phyloP scores from a whole-genome alignment of 352 stramenopile genomes.

The Globisporangium viniferum region DNA sequence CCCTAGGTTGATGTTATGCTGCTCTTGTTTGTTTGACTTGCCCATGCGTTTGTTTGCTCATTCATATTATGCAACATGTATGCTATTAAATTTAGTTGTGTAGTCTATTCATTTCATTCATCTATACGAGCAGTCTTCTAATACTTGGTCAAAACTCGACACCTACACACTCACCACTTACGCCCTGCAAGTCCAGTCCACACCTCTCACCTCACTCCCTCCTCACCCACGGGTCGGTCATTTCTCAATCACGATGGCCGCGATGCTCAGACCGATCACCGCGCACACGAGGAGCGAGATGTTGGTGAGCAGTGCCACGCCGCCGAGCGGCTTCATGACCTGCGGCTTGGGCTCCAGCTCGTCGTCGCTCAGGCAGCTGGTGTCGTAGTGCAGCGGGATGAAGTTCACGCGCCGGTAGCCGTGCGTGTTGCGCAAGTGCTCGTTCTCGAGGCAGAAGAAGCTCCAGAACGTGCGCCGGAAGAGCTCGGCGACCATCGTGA shows the following conservation, averaged over 20 bases:
- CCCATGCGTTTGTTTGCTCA: too few species aligned
- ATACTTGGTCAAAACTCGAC: too few species aligned
- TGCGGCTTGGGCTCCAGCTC: conserved; percentile 18
- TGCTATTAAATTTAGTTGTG: too few species aligned
- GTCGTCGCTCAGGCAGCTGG: conserved; percentile 48
- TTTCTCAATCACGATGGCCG: conserved; percentile 47
- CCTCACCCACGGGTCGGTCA: background rate
- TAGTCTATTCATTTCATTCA: too few species aligned
- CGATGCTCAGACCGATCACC: conserved; percentile 46
- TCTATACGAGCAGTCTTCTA: too few species aligned
- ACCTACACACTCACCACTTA: background rate
- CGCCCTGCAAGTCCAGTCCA: too few species aligned
- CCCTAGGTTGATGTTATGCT: too few species aligned
- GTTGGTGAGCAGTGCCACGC: conserved; percentile 44
- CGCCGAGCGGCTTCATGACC: conserved; percentile 37
- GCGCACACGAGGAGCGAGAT: conserved; percentile 45
- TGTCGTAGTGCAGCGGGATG: conserved; percentile 82
- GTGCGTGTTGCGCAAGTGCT: conserved; percentile 84
- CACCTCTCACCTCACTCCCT: background rate
- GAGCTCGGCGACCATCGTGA: conserved; percentile 83
- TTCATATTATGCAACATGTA: too few species aligned
- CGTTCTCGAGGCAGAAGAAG: conserved; percentile 85
- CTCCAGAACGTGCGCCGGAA: conserved; percentile 86
- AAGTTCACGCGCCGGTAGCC: conserved; percentile 81
- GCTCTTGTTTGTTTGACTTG: too few species aligned